Evolutionary conservation across 108 stramenopile species (phyloP).

Genomic region (Schizochytrium sp.): DNA sequence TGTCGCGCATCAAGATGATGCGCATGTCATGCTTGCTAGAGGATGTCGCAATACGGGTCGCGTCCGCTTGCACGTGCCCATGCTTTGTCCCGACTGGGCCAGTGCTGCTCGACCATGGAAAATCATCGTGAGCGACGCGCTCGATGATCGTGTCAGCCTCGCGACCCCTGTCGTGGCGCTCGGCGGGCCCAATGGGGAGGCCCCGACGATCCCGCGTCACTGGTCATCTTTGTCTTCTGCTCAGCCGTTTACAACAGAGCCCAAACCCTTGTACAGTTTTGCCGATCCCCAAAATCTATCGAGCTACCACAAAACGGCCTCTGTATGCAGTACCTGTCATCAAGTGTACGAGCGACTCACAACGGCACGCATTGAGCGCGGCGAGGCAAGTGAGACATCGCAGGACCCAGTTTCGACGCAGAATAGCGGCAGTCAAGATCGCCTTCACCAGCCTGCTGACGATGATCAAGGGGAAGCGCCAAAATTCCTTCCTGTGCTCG

Average conservation of each 20-base stretch:
- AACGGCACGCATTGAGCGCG: not conserved
- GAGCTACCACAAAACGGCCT: not conserved
- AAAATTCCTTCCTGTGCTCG: not conserved
- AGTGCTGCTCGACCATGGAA: not conserved
- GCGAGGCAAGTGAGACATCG: not conserved
- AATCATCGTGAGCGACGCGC: not conserved
- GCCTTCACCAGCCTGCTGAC: not conserved
- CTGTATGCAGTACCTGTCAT: not conserved
- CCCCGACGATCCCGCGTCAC: not conserved
- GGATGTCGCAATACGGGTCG: not conserved
- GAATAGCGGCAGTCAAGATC: no score
- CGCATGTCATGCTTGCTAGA: not conserved
- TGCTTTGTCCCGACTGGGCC: not conserved
- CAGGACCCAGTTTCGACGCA: no score
- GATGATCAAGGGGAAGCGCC: not conserved
- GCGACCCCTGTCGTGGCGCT: not conserved
- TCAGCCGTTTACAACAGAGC: not conserved
- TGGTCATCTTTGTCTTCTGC: not conserved
- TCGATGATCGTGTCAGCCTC: not conserved
- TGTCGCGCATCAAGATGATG: not conserved
- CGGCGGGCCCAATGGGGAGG: not conserved
- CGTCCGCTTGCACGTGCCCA: not conserved
- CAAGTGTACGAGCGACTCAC: not conserved
- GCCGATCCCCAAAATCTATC: not conserved
- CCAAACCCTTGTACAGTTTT: not conserved